Base-by-base conservation (phyloP, 345 rosid genomes). In the Jatropha curcas region DNA sequence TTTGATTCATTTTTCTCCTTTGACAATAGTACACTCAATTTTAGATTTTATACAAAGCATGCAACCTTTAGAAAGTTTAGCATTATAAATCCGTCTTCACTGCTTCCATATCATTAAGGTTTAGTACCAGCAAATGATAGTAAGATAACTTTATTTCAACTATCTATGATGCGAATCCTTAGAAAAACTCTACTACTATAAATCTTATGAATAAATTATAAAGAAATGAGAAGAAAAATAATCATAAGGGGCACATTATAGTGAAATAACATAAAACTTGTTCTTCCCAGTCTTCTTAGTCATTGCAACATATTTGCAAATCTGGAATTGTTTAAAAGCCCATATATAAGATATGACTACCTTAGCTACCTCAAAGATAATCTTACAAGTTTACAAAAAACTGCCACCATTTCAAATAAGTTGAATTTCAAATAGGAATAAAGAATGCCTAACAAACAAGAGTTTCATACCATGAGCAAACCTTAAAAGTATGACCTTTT, bases 211-310 rank as follows among this genome's bases (percentile, higher is more conserved):
- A n/a, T n/a, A n/a, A n/a, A n/a, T n/a, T n/a, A n/a, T n/a, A 4
- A 17, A 65, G 11, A 48, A 20, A 61, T n/a, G 51, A 64, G 28
- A 27, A 46, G 25, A 34, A 50, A 74, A 68, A 52, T 33, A 71
- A 61, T 16, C 39, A 59, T 34, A 16, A 46, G 45, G 61, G 60
- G 27, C 65, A 41, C 0, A 13, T 60, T 58, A 19, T 16, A 46
- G 61, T 76, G 57, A 77, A 34, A n/a, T n/a, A n/a, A n/a, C n/a
- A 80, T 61, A 92, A 24, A 89, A 70, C 87, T 89, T 92, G 89
- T 70, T 88, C 94, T 82, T 86, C 92, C 96, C 97, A 94, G 76
- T 89, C 90, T 77, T 90, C 96, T 82, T 90, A 25, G 96, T 83
- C 1, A 70, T 79, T 12, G 98, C 96, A 77, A 91, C 91, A 85